Base-by-base conservation (phyloP, 495 filamentous ascomycete genomes). In the Xylaria sp. region DNA sequence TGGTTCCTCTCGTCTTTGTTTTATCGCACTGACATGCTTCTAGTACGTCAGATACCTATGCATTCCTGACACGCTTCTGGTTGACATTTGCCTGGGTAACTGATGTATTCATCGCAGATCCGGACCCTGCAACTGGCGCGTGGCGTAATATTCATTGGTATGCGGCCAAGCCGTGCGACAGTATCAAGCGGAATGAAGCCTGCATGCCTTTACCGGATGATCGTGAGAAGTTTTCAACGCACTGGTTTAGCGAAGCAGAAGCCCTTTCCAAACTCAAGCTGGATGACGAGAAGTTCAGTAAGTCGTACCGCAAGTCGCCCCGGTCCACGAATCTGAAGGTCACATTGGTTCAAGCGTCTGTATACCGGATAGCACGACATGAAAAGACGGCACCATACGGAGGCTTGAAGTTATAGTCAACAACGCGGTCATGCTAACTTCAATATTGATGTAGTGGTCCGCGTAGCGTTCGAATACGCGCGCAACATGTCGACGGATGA, bases 101-200 rank as follows among this genome's bases (percentile, higher is more conserved):
- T 72, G 70, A 79, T 69, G 9, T 37, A 46, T 61, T 35, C 52
- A 67, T 59, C 31, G 50, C 61, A 79, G 77, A 79, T 66, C 77
- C 77, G 11, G 77, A 79, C 43, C 77, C 77, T 41, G 75, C 75
- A 33, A 79, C 75, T n/a, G 75, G 75, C 1, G 77, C 77, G 15
- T 79, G 77, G 77, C 74, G 77, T 19, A 76, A 79, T 61, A 77
- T 77, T 61, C 74, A 79, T 67, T 79, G 77, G 77, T 79, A 62
- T 71, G 77, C 77, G 40, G 77, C 77, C 31, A 72, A 77, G 53
- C 77, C 77, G 31, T 37, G 68, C 21, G 70, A 66, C 40, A 72
- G 67, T 33, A 68, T 68, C 59, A 69, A 78, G 29, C 73, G 73
- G 48, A 72, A 77, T 48, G 63, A 72, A 43, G 52, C 61, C 61